phyloP scores from a whole-genome alignment of 2,329 filamentous ascomycete genomes.

The Lachnellula cervina region DNA sequence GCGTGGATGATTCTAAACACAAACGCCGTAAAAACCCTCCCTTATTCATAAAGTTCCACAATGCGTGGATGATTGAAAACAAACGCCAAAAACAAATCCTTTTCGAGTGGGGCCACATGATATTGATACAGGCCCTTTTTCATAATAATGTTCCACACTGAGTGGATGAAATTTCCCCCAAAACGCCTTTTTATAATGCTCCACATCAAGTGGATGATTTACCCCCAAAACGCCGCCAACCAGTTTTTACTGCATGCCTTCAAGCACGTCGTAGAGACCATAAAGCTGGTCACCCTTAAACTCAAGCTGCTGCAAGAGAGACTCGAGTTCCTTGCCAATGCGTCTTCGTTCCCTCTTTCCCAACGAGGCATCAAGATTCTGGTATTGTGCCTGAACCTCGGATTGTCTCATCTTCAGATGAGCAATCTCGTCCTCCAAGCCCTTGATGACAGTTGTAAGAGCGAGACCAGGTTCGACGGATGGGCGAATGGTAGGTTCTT shows the following conservation, averaged over 20 bases:
- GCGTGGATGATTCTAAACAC: too few relatives aligned
- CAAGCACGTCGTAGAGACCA: slow-evolving; percentile 67
- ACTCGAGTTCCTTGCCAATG: slow-evolving; percentile 57
- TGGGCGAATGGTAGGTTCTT: slow-evolving; percentile 42
- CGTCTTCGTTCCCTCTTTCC: slow-evolving; percentile 59
- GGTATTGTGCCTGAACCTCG: slow-evolving; percentile 57
- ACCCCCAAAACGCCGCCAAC: not conserved
- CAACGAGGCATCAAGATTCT: slow-evolving; percentile 60
- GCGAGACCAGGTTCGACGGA: slow-evolving; percentile 21
- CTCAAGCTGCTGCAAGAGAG: slow-evolving; percentile 59
- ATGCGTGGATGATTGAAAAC: too few relatives aligned
- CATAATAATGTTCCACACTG: not conserved
- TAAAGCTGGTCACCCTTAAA: slow-evolving; percentile 77
- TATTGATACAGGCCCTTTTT: not conserved
- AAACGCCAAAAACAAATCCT: too few relatives aligned
- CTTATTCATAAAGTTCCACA: too few relatives aligned
- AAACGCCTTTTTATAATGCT: not conserved
- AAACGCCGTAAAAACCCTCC: too few relatives aligned
- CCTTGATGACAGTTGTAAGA: slow-evolving; percentile 78
- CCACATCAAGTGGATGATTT: not conserved
- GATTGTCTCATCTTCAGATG: slow-evolving; percentile 70
- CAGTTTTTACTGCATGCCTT: slow-evolving; percentile 5
- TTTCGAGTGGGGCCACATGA: too few relatives aligned
- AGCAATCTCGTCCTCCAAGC: slow-evolving; percentile 71
- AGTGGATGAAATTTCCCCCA: too few relatives aligned